Evolutionary conservation across 2,329 filamentous ascomycete species (phyloP).

Genomic region (Penicillium sp.): DNA sequence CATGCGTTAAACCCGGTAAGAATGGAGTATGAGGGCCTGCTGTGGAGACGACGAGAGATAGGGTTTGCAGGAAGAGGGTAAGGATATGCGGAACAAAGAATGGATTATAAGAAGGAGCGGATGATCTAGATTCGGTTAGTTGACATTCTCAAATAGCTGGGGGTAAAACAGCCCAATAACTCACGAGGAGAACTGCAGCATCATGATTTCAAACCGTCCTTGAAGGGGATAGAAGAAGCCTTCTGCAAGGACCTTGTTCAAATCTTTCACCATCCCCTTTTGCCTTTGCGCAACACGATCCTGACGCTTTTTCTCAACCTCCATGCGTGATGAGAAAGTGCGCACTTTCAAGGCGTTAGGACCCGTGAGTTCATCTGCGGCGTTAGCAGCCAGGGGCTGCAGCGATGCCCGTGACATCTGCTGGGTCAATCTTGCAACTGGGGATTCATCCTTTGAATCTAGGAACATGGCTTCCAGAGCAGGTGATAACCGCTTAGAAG

Average conservation of each 20-base stretch:
- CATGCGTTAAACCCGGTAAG: slow-evolving; percentile 78
- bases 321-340: slow-evolving; percentile 80
- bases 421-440: slow-evolving; percentile 70
- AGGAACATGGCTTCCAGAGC: slow-evolving; percentile 75
- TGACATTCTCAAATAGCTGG: not conserved
- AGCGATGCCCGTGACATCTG: slow-evolving; percentile 74
- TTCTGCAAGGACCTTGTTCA: slow-evolving; percentile 74
- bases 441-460: slow-evolving; percentile 45
- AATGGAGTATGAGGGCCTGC: slow-evolving; percentile 77
- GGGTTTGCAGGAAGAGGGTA: slow-evolving; percentile 79
- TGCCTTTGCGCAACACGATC: slow-evolving; percentile 50
- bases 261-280: slow-evolving; percentile 71
- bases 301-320: slow-evolving; percentile 61
- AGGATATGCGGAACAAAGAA: slow-evolving; percentile 77
- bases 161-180: slow-evolving; percentile 11
- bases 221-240: slow-evolving; percentile 87
- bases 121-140: slow-evolving; percentile 31
- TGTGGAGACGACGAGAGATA: slow-evolving; percentile 81
- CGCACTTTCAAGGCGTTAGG: slow-evolving; percentile 86
- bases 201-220: slow-evolving; percentile 73
- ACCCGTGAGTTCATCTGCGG: slow-evolving; percentile 78
- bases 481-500: slow-evolving; percentile 77
- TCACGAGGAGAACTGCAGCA: slow-evolving; percentile 58
- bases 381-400: slow-evolving; percentile 77
- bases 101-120: slow-evolving; percentile 56